These are phyloP conservation scores for Hibiscus syriacus DNA, from an alignment of 345 rosid genomes.

Conservation along the genomic window DNA sequence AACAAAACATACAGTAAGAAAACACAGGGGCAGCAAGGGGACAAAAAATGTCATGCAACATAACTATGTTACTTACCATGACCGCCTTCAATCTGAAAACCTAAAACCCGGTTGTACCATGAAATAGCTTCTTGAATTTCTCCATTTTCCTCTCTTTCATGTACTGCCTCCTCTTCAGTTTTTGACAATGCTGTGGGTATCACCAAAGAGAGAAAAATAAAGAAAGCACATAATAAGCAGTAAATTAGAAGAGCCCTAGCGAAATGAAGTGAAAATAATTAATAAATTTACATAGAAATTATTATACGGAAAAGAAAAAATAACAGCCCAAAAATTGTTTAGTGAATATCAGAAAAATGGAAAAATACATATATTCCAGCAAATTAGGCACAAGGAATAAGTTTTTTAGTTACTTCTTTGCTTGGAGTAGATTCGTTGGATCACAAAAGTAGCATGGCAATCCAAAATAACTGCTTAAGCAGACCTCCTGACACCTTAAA, in stretches of 20 bases:
- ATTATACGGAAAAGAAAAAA: not conserved
- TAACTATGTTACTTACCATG: constrained; percentile 40
- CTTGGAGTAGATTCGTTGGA: not conserved
- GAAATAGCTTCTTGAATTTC: constrained; percentile 57
- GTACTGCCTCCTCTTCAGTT: constrained; percentile 36
- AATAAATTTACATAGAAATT: too few relatives aligned
- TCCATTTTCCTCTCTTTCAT: constrained; percentile 31
- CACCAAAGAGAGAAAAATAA: constrained; percentile 8
- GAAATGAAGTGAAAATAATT: not conserved
- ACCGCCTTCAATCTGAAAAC: constrained; percentile 80
- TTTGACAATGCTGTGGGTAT: constrained; percentile 29
- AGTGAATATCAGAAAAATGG: not conserved
- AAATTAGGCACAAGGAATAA: not conserved
- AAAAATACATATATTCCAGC: not conserved
- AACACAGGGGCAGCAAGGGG: not conserved
- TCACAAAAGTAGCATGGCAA: not conserved
- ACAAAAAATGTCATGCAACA: constrained; percentile 1
- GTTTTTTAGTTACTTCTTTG: not conserved
- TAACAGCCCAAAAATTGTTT: not conserved
- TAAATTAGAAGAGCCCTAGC: not conserved
- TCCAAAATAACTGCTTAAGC: not conserved
- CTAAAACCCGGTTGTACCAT: constrained; percentile 77
- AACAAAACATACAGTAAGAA: constrained; percentile 11
- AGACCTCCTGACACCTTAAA: not conserved
- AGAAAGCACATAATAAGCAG: not conserved